Percentiles rank a stretch among this genome's conserved stretches.
Conservation (phyloP, 257 asterid genomes). For the Thymus quinquecostatus region DNA sequence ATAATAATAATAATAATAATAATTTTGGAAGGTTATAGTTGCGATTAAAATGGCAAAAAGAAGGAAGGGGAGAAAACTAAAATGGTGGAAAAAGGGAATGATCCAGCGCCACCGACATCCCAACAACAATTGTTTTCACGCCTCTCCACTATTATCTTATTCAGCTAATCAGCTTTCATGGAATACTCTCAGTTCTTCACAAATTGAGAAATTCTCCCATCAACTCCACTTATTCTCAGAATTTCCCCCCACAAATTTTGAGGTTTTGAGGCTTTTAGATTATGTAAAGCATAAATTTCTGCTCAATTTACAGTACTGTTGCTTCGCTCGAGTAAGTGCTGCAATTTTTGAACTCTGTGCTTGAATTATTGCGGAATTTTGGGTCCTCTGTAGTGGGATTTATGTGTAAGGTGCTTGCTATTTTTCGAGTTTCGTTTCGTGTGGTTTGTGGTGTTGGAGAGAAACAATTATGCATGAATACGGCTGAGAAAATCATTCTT, state of each 20-base stretch:
- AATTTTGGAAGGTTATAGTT: too few relatives aligned
- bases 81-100: too few relatives aligned
- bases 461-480: not conserved
- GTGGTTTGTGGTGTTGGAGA: not conserved
- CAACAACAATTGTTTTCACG: too few relatives aligned
- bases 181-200: not conserved
- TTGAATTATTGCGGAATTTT: not conserved
- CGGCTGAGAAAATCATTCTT: not conserved
- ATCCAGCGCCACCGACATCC: too few relatives aligned
- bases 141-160: too few relatives aligned
- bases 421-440: not conserved
- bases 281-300: not conserved
- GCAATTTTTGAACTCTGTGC: not conserved
- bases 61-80: too few relatives aligned
- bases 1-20: too few relatives aligned
- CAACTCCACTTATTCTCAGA: not conserved
- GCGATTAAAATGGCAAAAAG: too few relatives aligned
- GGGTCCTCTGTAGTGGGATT: too few relatives aligned
- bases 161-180: too few relatives aligned
- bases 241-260: not conserved
- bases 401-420: not conserved
- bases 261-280: not conserved
- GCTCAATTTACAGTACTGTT: not conserved
- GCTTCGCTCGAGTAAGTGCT: conserved; percentile 11
- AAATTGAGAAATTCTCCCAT: not conserved